These are phyloP conservation scores for Mangifera indica DNA, from an alignment of 345 rosid genomes.

Conservation along the genomic window DNA sequence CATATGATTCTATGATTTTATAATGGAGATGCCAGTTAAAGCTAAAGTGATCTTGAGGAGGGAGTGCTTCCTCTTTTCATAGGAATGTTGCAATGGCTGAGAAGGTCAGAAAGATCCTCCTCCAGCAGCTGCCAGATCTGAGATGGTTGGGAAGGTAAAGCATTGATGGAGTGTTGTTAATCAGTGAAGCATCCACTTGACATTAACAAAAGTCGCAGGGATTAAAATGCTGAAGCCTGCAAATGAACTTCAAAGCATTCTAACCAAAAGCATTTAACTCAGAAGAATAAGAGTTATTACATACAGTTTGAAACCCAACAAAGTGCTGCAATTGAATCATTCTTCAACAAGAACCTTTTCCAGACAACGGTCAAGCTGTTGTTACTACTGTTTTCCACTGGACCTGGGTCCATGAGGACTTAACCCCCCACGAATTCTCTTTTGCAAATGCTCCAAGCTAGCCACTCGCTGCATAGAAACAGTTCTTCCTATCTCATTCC, in stretches of 20 bases:
- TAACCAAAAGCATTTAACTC: constrained; percentile 1
- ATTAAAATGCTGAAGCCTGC: too few species aligned
- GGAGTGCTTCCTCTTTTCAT: constrained; percentile 48
- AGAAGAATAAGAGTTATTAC: constrained; percentile 15
- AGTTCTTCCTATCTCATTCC: constrained; percentile 61
- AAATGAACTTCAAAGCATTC: background rate
- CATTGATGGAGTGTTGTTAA: background rate
- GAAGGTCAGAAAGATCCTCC: constrained; percentile 45
- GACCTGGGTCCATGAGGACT: constrained; percentile 29
- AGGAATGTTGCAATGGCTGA: constrained; percentile 48
- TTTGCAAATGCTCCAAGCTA: constrained; percentile 90
- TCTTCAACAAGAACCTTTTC: constrained; percentile 7
- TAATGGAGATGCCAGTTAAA: constrained; percentile 40
- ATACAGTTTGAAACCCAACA: constrained; percentile 11
- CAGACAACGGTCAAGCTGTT: constrained; percentile 10
- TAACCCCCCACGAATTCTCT: constrained; percentile 59
- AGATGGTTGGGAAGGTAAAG: background rate
- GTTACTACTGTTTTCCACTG: constrained; percentile 25
- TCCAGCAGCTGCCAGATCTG: constrained; percentile 25
- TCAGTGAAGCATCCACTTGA: too few species aligned
- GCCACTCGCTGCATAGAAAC: constrained; percentile 78
- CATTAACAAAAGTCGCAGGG: too few species aligned
- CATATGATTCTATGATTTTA: constrained; percentile 43
- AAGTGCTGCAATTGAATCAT: constrained; percentile 7
- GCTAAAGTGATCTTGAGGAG: constrained; percentile 50